phyloP scores from a whole-genome alignment of 1,284 basidiomycete genomes.

The Cutaneotrichosporon dermatis region DNA sequence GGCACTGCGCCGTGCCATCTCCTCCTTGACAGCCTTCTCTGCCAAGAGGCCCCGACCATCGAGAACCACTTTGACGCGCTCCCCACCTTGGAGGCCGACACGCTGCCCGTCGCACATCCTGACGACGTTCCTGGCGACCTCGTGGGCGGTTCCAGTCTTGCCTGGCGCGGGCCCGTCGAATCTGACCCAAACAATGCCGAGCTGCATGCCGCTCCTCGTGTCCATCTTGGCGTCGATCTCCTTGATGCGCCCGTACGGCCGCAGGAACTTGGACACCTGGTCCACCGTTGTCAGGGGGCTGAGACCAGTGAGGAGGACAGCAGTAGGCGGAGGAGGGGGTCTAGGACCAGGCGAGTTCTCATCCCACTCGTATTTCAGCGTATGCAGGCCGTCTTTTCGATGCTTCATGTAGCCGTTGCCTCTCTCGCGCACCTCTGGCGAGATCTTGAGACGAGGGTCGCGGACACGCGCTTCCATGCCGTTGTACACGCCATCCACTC shows the following conservation, averaged over 20 bases:
- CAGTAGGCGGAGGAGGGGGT: conserved; percentile 60
- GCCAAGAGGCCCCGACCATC: conserved; percentile 50
- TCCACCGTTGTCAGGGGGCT: conserved; percentile 66
- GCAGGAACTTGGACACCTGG: conserved; percentile 66
- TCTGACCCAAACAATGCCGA: conserved; percentile 77
- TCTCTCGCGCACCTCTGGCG: conserved; percentile 20
- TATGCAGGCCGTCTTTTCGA: conserved; percentile 24
- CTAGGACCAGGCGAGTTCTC: conserved; percentile 65
- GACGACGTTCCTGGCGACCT: conserved; percentile 45
- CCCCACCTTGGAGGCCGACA: conserved; percentile 38
- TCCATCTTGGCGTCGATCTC: conserved; percentile 78
- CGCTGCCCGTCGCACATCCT: conserved; percentile 47
- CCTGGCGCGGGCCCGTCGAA: conserved; percentile 51
- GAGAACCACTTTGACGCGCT: conserved; percentile 46
- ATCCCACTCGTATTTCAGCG: conserved; percentile 59
- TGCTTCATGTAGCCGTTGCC: conserved; percentile 35
- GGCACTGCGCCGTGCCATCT: conserved; percentile 59
- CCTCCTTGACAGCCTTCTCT: conserved; percentile 49
- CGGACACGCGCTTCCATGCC: conserved; percentile 24
- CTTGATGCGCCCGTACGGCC: conserved; percentile 61
- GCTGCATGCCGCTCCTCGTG: conserved; percentile 68
- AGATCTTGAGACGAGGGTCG: conserved; percentile 35
- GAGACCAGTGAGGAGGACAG: conserved; percentile 69
- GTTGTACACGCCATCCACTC: conserved; percentile 36
- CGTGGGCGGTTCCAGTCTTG: conserved; percentile 34